Conservation (phyloP, 192 early-diverging fungal species). For the Coemansia sp. region DNA sequence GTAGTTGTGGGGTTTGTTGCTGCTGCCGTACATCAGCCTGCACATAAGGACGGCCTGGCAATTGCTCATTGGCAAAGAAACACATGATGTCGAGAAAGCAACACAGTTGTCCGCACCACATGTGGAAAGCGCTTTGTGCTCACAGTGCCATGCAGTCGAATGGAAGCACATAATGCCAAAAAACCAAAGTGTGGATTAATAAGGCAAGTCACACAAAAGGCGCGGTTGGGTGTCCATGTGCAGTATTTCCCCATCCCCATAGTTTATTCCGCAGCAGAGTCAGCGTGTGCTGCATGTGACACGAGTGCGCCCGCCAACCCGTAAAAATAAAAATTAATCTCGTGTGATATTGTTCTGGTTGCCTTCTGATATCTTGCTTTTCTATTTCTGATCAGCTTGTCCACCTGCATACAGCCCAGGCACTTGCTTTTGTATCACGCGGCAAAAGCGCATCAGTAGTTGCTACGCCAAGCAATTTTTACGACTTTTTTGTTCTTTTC, state of each 20-base stretch:
- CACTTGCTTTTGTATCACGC: neutral
- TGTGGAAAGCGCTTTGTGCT: neutral
- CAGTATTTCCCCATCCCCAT: slow-evolving; percentile 1
- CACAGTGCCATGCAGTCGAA: neutral
- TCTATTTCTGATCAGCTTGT: neutral
- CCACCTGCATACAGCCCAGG: neutral
- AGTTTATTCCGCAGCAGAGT: slow-evolving; percentile 3
- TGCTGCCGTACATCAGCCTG: neutral
- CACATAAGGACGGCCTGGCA: neutral
- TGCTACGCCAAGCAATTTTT: neutral
- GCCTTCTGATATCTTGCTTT: slow-evolving; percentile 3
- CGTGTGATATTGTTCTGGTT: slow-evolving; percentile 1
- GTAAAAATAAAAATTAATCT: slow-evolving; percentile 3
- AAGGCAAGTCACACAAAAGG: neutral
- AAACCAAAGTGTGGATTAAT: neutral
- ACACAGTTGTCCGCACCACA: neutral
- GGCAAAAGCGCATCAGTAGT: too few relatives aligned
- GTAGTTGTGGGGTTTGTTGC: neutral
- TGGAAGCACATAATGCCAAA: too few relatives aligned
- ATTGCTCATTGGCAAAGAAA: neutral
- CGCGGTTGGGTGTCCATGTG: neutral
- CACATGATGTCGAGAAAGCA: neutral
- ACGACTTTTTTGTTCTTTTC: neutral
- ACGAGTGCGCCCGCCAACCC: neutral
- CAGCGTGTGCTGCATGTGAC: slow-evolving; percentile 8